These are phyloP conservation scores for Psilocybe cyanescens DNA, from an alignment of 768 basidiomycete genomes.

Conservation along the genomic window DNA sequence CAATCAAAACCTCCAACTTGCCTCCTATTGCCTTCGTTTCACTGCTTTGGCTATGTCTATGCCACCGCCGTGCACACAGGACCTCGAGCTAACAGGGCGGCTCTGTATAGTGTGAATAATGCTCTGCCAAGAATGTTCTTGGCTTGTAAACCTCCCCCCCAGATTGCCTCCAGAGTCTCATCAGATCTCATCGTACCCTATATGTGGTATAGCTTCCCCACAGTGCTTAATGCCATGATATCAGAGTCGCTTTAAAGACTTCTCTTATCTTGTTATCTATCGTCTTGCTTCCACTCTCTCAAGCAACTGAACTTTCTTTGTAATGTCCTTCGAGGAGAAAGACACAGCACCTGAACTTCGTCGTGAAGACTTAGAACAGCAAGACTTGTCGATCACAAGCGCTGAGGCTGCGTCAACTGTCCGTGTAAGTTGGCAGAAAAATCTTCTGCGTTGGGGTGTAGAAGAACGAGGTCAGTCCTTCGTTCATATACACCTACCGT, in stretches of 20 bases:
- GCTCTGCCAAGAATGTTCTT: too few relatives aligned
- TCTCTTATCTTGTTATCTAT: not conserved
- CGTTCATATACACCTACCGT: not conserved
- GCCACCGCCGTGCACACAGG: too few relatives aligned
- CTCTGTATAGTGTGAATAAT: too few relatives aligned
- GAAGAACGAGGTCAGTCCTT: constrained; percentile 15
- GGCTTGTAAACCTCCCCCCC: too few relatives aligned
- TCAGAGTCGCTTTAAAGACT: not conserved
- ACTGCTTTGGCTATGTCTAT: too few relatives aligned
- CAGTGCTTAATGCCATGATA: not conserved
- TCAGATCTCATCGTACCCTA: not conserved
- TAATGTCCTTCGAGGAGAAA: constrained; percentile 6
- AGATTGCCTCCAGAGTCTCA: not conserved
- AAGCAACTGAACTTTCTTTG: not conserved
- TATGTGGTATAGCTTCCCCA: not conserved
- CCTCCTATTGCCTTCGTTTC: too few relatives aligned
- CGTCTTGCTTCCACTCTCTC: not conserved
- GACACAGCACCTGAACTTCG: not conserved
- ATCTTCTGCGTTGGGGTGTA: constrained; percentile 11
- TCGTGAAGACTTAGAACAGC: not conserved
- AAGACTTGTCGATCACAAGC: not conserved
- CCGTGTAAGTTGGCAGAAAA: constrained; percentile 10
- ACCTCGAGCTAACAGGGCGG: too few relatives aligned
- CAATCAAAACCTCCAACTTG: too few relatives aligned
- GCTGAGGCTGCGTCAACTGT: not conserved